Conservation (phyloP, 192 early-diverging fungal genomes). For the Irineochytrium annulatum region DNA sequence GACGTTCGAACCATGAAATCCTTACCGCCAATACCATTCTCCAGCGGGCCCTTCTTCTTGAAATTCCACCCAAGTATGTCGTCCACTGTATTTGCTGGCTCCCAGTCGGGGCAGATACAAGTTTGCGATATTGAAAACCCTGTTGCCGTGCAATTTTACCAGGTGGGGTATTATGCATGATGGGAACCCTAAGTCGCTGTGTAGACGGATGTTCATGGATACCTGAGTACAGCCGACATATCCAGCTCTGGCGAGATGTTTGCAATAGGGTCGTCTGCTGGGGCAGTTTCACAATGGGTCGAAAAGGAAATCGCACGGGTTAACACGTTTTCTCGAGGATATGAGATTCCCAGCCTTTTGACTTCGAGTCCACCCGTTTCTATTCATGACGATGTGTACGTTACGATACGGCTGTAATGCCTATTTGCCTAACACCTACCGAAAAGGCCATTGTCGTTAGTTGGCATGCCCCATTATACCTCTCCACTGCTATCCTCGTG, state of each 20-base stretch:
- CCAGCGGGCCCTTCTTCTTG: constrained; percentile 60
- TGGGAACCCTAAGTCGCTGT: neutral
- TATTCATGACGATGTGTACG: constrained; percentile 54
- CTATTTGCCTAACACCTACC: neutral
- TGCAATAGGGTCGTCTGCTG: constrained; percentile 72
- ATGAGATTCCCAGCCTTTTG: constrained; percentile 45
- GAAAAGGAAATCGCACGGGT: constrained; percentile 60
- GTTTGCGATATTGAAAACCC: constrained; percentile 58
- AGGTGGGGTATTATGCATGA: constrained; percentile 21
- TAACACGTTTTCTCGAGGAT: constrained; percentile 58
- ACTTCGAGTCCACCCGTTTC: too few relatives aligned
- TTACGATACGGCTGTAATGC: neutral
- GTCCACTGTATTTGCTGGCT: constrained; percentile 59
- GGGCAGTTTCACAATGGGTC: constrained; percentile 76
- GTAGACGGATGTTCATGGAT: constrained; percentile 31
- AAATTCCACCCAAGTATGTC: constrained; percentile 69
- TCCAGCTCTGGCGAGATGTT: constrained; percentile 75
- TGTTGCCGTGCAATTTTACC: constrained; percentile 22
- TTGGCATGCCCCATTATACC: constrained; percentile 77
- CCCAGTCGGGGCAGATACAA: constrained; percentile 67
- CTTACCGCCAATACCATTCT: constrained; percentile 68
- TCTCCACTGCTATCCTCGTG: constrained; percentile 73
- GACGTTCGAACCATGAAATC: constrained; percentile 71
- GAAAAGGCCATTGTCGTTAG: constrained; percentile 59
- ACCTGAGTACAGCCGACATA: constrained; percentile 69